Evolutionary conservation across 2,329 filamentous ascomycete species (phyloP), one percentile per base, ranked within the genome.

Genomic region (Sphaerulina vaccinii): DNA sequence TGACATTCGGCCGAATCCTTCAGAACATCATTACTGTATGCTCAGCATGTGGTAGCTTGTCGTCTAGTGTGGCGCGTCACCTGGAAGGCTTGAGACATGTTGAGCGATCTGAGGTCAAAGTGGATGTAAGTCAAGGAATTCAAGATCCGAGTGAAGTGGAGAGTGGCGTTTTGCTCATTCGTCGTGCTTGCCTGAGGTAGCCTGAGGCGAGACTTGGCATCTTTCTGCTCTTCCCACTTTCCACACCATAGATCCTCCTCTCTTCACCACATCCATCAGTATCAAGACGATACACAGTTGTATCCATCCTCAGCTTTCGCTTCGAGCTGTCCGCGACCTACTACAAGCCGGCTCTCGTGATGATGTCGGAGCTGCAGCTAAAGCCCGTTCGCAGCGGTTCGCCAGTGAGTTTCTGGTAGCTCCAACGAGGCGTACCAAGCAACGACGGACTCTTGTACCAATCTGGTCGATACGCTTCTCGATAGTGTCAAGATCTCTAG

Each of bases 1-100:
- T 5, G 38, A 38, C 24, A 21, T 33, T 51, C 49, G 35, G 6
- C 29, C 40, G 33, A 7, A 48, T 48, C 35, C 45, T 33, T 22
- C 37, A 27, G 6, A 27, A 10, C 27, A 1, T 3, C n/a, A 32
- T 32, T 10, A 13, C 27, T 32, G 27, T 13, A 32, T 32, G 7
- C 27, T 32, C 27, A 32, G 27, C 11, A 10, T 32, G 10, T 10
- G 9, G 27, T 32, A 13, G 27, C 27, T 4, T 32, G 10, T 6
- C n/a, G 27, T 11, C n/a, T 10, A 32, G 27, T 32, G 27, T 13
- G 7, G 3, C n/a, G 27, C 27, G n/a, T 10, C 27, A 11, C 7
- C n/a, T 27, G 43, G 43, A 15, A n/a, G 29, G 33, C 16, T 8
- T 46, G 43, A 46, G 43, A 46, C 43, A 46, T 9, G 4, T 32